Base-by-base conservation (phyloP, 306 rosid species). In the Corylus americana region DNA sequence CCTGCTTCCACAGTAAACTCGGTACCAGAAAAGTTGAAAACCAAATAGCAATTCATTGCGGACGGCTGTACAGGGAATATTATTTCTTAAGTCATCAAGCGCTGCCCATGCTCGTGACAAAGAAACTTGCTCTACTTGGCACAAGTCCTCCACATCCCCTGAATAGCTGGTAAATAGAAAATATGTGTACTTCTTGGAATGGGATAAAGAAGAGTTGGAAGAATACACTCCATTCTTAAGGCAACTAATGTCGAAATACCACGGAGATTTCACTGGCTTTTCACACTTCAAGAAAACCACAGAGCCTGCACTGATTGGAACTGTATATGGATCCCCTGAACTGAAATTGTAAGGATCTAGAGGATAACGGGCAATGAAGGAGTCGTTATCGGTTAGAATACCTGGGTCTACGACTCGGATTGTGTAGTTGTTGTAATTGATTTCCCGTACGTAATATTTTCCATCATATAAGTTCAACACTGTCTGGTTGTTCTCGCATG, bases 391-490 rank as follows among this genome's bases (percentile, higher is more conserved):
- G 1, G 4, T 2, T 2, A 31, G 55, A 77, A 76, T 58, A 2
- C 1, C 57, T 0, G 82, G 66, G 54, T 84, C 82, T 2, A 54
- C 75, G 0, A 84, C 5, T 22, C 68, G 50, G 74, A 84, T 71
- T 20, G 74, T 84, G 73, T 7, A 67, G 37, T 57, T 57, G 1
- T 37, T 0, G 84, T 87, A 87, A 61, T 81, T 81, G 79, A 86
- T 86, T n/a, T 37, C 57, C 61, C 17, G 17, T 4, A 84, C 90
- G 13, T 67, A 20, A 64, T 47, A 83, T 48, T 18, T 67, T 42
- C 25, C 67, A 0, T 57, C 3, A 0, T 7, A 6, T 3, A 76
- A 8, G 31, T 1, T 1, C 4, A 75, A 14, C 18, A 71, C 17
- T 0, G 90, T 61, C 8, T 18, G 4, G 66, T 83, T 73, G 27